Percentiles rank a stretch among this genome's conserved stretches.
phyloP scores from a whole-genome alignment of 2,329 filamentous ascomycete species.

The Aspergillus latus region DNA sequence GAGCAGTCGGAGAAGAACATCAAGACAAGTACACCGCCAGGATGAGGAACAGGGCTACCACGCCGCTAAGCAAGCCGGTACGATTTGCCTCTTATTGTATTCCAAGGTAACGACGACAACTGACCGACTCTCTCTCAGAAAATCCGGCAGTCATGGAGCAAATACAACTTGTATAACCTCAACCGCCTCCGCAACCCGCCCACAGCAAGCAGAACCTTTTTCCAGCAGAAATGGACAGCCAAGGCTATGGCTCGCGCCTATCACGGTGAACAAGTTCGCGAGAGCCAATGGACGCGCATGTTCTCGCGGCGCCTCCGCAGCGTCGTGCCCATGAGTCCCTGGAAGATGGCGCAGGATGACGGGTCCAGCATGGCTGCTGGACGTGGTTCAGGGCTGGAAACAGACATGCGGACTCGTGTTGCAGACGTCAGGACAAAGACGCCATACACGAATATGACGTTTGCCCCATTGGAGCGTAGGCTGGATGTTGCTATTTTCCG shows the following conservation, averaged over 20 bases:
- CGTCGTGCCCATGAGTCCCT: constrained; percentile 80
- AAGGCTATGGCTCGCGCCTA: constrained; percentile 83
- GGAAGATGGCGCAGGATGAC: constrained; percentile 75
- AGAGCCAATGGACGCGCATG: constrained; percentile 91
- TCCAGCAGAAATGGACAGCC: constrained; percentile 96
- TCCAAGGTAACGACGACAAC: background rate
- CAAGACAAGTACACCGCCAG: constrained; percentile 22
- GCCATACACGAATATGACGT: constrained; percentile 96
- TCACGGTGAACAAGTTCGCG: constrained; percentile 91
- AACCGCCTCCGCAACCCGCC: constrained; percentile 52
- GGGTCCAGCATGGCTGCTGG: constrained; percentile 81
- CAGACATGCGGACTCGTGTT: background rate
- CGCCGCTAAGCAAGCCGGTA: constrained; percentile 43
- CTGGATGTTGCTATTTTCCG: constrained; percentile 94
- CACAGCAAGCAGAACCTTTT: constrained; percentile 66
- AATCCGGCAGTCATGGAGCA: constrained; percentile 95
- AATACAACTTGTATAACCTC: constrained; percentile 94
- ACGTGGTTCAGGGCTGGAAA: constrained; percentile 71
- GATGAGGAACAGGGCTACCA: constrained; percentile 49
- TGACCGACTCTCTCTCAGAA: constrained; percentile 58
- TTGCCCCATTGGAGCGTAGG: constrained; percentile 83
- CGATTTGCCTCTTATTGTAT: background rate
- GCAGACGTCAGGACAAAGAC: constrained; percentile 45
- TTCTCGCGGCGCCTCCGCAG: constrained; percentile 79
- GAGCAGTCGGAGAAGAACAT: constrained; percentile 11